Base-by-base conservation (phyloP, 306 rosid genomes). In the Astragalus membranaceus region DNA sequence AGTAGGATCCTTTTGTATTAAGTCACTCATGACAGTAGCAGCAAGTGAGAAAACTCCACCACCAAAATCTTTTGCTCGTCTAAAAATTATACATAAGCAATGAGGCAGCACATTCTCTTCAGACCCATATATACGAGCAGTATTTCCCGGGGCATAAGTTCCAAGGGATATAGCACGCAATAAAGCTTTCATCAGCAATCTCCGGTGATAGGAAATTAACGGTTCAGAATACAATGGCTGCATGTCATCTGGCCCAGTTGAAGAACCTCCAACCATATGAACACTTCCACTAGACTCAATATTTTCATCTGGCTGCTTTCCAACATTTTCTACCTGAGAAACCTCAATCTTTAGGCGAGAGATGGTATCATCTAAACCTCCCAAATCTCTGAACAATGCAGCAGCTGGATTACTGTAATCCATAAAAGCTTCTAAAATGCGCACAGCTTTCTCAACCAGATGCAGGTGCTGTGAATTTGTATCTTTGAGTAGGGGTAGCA, bases 331-430 rank as follows among this genome's bases (percentile, higher is more conserved):
- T 66, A 94, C 89, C 67, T 78, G 75, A 10, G 95, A 85, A 15
- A 91, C 96, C 83, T 95, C 99, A 82, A 87, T 72, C 84, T 89
- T 87, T 73, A 95, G 69, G 49, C 99, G 96, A 80, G 88, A 83
- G 68, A 91, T 89, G 59, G 96, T 85, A 77, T 89, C 97, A 67
- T 95, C 99, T 79, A 95, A 87, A 65, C 99, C 99, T 46, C 99
- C 99, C 89, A 95, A 89, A 72, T 95, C 99, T 76, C 97, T 89
- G 77, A 95, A 95, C 77, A 95, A 77, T 4, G 95, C 93, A 39
- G 92, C 96, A 49, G 99, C 99, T 10, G 96, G 95, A 85, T 91
- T 95, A 71, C 99, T 95, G 76, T 87, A 95, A 75, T 95, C 99
- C 97, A 95, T 91, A 81, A 91, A 91, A 65, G 94, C 96, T 79